These are phyloP conservation scores for Hericium alpestre DNA, from an alignment of 768 basidiomycete species.

Conservation along the genomic window DNA sequence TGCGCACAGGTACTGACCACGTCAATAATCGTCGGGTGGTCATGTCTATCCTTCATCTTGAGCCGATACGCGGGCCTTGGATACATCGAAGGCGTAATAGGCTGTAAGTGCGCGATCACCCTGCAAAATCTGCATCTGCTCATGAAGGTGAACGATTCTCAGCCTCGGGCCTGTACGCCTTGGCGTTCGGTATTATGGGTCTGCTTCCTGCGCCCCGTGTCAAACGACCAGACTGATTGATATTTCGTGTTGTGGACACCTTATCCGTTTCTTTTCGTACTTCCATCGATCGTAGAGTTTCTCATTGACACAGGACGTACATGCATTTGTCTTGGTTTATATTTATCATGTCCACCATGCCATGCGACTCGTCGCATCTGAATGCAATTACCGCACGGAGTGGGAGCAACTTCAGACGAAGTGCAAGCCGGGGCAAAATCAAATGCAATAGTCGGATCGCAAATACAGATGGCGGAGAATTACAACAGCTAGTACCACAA, in stretches of 20 bases:
- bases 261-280: too few species aligned
- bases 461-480: too few species aligned
- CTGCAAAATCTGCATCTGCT: neutral
- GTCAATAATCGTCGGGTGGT: conserved; percentile 63
- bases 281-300: too few species aligned
- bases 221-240: neutral
- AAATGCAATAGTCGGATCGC: too few species aligned
- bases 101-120: conserved; percentile 31
- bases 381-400: too few species aligned
- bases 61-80: conserved; percentile 62
- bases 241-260: neutral
- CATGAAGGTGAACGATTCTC: neutral
- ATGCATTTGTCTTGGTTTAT: too few species aligned
- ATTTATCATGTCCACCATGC: too few species aligned
- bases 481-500: neutral
- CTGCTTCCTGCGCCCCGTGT: conserved; percentile 49
- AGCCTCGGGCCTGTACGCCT: conserved; percentile 64
- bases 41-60: conserved; percentile 47
- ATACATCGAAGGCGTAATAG: conserved; percentile 51
- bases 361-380: too few species aligned
- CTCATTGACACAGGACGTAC: too few species aligned
- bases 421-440: too few species aligned
- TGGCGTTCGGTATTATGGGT: conserved; percentile 66
- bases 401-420: too few species aligned
- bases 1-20: conserved; percentile 39